Evolutionary conservation across 495 filamentous ascomycete species (phyloP).

Genomic region (Penicillium robsamsonii): DNA sequence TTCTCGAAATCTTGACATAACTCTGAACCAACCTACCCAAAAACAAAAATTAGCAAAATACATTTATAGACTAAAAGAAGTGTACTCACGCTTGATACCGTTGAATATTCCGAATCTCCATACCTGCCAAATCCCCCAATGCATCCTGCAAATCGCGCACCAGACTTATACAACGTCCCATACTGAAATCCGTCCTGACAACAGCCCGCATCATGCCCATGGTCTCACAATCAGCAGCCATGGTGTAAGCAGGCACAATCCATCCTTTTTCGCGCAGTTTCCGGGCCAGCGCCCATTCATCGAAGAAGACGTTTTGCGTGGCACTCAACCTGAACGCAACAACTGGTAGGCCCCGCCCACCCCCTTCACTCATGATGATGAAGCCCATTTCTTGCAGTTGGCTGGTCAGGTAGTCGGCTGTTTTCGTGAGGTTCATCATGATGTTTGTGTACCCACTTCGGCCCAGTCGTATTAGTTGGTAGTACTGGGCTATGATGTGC

Average conservation of each 20-base stretch:
- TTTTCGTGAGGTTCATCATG: slow-evolving; percentile 80
- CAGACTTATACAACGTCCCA: slow-evolving; percentile 67
- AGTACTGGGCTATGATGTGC: slow-evolving; percentile 91
- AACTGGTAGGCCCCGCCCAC: slow-evolving; percentile 74
- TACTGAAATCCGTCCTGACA: slow-evolving; percentile 82
- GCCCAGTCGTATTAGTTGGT: slow-evolving; percentile 86
- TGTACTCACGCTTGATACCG: slow-evolving; percentile 56
- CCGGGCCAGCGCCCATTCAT: slow-evolving; percentile 78
- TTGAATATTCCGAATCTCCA: slow-evolving; percentile 51
- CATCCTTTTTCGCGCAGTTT: slow-evolving; percentile 76
- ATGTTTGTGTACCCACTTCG: slow-evolving; percentile 81
- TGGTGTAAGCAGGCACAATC: slow-evolving; percentile 90
- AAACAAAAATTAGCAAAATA: not conserved
- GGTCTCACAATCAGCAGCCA: slow-evolving; percentile 74
- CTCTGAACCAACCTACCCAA: slow-evolving; percentile 4
- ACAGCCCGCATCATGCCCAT: slow-evolving; percentile 85
- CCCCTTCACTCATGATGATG: slow-evolving; percentile 73
- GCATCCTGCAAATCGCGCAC: slow-evolving; percentile 68
- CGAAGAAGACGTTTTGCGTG: slow-evolving; percentile 58
- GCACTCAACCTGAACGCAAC: slow-evolving; percentile 75
- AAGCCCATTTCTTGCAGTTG: slow-evolving; percentile 69
- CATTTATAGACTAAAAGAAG: not conserved
- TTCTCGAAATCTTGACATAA: slow-evolving; percentile 2
- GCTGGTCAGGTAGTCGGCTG: slow-evolving; percentile 71
- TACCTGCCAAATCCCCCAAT: slow-evolving; percentile 66